A percentile compares a stretch with the other conserved stretches of the same genome.
phyloP scores from a whole-genome alignment of 306 rosid species.

The Ziziphus jujuba region DNA sequence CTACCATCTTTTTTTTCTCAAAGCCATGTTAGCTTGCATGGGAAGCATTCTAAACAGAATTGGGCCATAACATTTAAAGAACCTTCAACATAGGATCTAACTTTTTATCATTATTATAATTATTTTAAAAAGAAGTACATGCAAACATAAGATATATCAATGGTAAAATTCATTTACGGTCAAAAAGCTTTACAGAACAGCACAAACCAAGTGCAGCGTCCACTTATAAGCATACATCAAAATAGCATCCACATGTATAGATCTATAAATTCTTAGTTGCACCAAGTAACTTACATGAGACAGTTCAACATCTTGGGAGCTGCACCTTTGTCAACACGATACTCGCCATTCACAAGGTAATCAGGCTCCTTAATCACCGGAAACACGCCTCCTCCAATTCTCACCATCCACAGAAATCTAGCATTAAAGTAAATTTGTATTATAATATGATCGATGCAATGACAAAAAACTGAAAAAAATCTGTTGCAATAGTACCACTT shows the following conservation, averaged over 20 bases:
- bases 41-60: too few relatives aligned
- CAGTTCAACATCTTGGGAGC: constrained; percentile 99
- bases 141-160: too few relatives aligned
- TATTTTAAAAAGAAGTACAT: too few relatives aligned
- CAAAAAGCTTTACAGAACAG: too few relatives aligned
- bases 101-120: too few relatives aligned
- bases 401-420: constrained; percentile 99
- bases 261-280: not conserved
- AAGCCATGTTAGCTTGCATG: too few relatives aligned
- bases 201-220: too few relatives aligned
- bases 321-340: constrained; percentile 99
- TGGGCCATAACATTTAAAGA: too few relatives aligned
- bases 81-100: too few relatives aligned
- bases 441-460: not conserved
- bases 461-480: constrained; percentile 1
- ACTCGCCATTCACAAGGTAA: constrained; percentile 96
- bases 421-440: constrained; percentile 19
- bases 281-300: constrained; percentile 76
- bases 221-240: not conserved
- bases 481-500: not conserved
- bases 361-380: constrained; percentile 99
- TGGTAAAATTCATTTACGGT: too few relatives aligned
- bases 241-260: not conserved
- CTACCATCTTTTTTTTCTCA: too few relatives aligned
- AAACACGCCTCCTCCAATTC: constrained; percentile 97